Evolutionary conservation across 148 eudicot species (phyloP), one percentile per base, ranked within the genome.

Genomic region (Silene conica): DNA sequence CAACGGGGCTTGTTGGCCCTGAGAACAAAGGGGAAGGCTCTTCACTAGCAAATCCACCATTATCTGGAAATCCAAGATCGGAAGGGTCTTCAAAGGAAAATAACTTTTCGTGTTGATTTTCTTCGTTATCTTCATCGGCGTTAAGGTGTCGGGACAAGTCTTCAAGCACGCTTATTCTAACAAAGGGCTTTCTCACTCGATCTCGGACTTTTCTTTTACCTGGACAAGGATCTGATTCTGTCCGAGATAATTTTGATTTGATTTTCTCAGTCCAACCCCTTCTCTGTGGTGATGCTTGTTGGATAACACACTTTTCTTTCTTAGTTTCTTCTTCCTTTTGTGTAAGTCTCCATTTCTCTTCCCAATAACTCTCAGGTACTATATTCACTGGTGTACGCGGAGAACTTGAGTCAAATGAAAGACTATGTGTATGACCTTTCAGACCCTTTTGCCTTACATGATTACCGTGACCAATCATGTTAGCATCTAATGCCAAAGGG

Each of bases 351-450:
- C 99, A 95, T 72, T 90, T 90, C 72, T 90, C 97, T 84, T 95
- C 99, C 99, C 99, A 95, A 69, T 95, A 95, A 73, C 92, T 95
- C 78, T 92, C 97, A 31, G 97, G 97, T 38, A 90, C 85, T 54
- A 70, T 65, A 75, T 75, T 82, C 46, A 85, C 68, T 21, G 90
- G 87, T 48, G 82, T 74, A 82, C 71, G 79, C 2, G 83, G 84
- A 71, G 87, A 83, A 81, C 69, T 67, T 61, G 89, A 82, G 80
- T 87, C 97, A 7, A 80, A 70, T 22, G 91, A 84, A 60, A 80
- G 81, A 78, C 87, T 95, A 77, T 86, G 91, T 59, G 83, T 82
- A 83, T 85, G 94, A 70, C 89, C 85, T 73, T 91, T 95, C 59
- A 60, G 76, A 60, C 50, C 72, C 58, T 21, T 45, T 28, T 83